Conservation (phyloP, 2,329 filamentous ascomycete species). For the Phaeophleospora eucalypticola region DNA sequence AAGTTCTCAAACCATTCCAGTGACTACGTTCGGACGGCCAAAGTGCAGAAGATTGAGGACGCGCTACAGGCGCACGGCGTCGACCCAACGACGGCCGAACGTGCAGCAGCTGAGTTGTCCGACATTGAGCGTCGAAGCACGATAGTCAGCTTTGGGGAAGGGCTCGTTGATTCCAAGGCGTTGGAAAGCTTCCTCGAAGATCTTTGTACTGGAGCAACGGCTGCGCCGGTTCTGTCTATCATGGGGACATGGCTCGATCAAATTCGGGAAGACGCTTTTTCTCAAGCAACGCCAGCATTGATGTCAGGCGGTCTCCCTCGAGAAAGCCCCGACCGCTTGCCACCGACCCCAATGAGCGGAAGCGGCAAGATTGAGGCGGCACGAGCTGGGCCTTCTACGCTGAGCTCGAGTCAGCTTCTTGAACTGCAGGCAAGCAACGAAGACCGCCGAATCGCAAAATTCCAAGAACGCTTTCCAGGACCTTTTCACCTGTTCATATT, state of each 20-base stretch:
- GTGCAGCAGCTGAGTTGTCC: background rate
- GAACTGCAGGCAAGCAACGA: background rate
- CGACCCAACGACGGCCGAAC: background rate
- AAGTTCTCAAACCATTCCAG: background rate
- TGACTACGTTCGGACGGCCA: background rate
- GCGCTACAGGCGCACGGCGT: background rate
- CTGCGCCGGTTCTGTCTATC: background rate
- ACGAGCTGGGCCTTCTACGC: background rate
- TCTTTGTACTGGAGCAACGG: background rate
- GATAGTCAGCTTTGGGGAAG: background rate
- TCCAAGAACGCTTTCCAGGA: background rate
- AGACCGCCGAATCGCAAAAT: background rate
- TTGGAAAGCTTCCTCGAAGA: background rate
- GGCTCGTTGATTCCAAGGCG: background rate
- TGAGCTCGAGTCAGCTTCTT: background rate
- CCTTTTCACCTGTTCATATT: background rate
- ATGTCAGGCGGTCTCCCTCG: background rate
- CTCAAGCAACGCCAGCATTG: background rate
- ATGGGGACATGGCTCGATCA: background rate
- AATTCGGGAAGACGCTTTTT: background rate
- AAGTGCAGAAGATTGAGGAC: background rate
- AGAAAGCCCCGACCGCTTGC: background rate
- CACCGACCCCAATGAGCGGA: background rate
- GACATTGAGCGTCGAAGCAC: background rate
- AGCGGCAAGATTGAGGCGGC: background rate